Percentiles rank a stretch among this genome's conserved stretches.
These are phyloP conservation scores for Elsinoe ampelina DNA, from an alignment of 2,329 filamentous ascomycete species.

Conservation along the genomic window DNA sequence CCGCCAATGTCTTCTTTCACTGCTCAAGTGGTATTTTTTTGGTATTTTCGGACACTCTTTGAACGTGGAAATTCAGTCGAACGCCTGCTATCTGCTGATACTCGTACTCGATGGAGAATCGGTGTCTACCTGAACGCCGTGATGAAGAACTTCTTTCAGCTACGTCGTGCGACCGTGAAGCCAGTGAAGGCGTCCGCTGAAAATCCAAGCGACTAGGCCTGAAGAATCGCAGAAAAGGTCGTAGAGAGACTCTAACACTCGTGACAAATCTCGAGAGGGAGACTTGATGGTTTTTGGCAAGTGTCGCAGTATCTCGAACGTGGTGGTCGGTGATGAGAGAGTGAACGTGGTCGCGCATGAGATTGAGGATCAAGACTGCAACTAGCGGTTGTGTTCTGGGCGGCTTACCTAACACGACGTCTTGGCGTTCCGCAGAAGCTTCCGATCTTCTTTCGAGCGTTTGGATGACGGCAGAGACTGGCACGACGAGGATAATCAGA, in stretches of 20 bases:
- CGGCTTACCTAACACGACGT: conserved; percentile 6
- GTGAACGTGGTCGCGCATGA: background rate
- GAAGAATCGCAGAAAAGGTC: conserved; percentile 30
- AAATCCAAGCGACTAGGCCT: conserved; percentile 20
- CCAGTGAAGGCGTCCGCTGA: conserved; percentile 56
- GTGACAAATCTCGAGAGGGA: background rate
- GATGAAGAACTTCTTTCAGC: background rate
- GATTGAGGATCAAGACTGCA: background rate
- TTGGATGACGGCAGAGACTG: conserved; percentile 5
- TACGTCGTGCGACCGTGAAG: conserved; percentile 25
- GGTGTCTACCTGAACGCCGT: conserved; percentile 7
- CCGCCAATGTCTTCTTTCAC: background rate
- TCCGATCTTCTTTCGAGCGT: conserved; percentile 9
- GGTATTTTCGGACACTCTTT: background rate
- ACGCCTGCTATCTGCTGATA: conserved; percentile 7
- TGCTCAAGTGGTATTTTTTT: background rate
- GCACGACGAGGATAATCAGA: background rate
- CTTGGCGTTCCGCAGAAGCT: conserved; percentile 11
- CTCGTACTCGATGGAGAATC: background rate
- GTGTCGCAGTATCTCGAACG: conserved; percentile 5
- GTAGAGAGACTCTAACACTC: conserved; percentile 14
- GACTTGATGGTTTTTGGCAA: background rate
- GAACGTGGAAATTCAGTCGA: background rate
- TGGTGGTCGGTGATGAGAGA: conserved; percentile 7
- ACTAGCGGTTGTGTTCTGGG: background rate